Conservation (phyloP, 2,329 filamentous ascomycete genomes). For the Botrytis galanthina region DNA sequence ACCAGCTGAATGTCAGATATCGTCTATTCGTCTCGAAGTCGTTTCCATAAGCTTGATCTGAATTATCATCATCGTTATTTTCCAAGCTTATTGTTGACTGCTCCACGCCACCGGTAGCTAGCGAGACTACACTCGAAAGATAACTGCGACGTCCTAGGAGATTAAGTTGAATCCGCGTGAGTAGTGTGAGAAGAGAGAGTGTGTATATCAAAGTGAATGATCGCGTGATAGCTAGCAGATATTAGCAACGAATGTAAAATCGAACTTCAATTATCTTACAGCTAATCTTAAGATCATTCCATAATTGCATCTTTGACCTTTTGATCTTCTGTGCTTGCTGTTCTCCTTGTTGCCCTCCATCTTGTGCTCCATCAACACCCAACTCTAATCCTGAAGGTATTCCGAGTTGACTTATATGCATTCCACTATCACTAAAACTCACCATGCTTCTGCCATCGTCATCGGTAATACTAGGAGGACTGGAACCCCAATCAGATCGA, state of each 20-base stretch:
- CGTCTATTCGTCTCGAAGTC: conserved; percentile 95
- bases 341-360: conserved; percentile 44
- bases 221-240: conserved; percentile 72
- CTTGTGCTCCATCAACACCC: conserved; percentile 43
- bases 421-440: conserved; percentile 76
- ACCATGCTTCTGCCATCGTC: conserved; percentile 77
- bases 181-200: conserved; percentile 80
- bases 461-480: conserved; percentile 66
- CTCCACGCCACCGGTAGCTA: conserved; percentile 72
- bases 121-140: conserved; percentile 88
- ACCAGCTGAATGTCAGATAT: conserved; percentile 97
- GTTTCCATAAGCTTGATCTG: conserved; percentile 78
- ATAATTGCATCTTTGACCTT: conserved; percentile 88
- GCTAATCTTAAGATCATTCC: conserved; percentile 96
- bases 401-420: conserved; percentile 76
- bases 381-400: conserved; percentile 51
- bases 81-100: conserved; percentile 80
- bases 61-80: conserved; percentile 87
- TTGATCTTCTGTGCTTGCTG: conserved; percentile 51
- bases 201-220: conserved; percentile 92
- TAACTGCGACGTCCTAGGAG: conserved; percentile 94
- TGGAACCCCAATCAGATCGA: conserved; percentile 43
- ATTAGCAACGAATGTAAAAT: conserved; percentile 21
- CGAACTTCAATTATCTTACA: conserved; percentile 55
- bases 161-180: conserved; percentile 95